Evolutionary conservation across 352 stramenopile genomes (phyloP), one percentile per base, ranked within the genome.

Genomic region (Pythium periplocum): DNA sequence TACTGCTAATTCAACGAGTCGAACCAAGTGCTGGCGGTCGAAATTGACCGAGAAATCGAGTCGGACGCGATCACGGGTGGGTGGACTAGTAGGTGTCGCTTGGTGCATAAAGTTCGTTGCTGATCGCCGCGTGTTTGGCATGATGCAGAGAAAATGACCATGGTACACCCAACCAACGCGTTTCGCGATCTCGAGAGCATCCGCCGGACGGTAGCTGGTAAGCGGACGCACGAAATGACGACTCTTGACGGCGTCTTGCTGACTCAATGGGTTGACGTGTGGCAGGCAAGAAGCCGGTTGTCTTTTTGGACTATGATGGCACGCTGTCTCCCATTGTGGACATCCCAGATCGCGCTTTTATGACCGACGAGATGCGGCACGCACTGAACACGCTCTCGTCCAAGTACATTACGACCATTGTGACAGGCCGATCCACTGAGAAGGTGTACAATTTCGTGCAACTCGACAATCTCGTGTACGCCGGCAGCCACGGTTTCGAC

Each of bases 381-480:
- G 69, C 78, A 9, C 70, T 93, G 26, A 69, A 69, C 17, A 66
- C 69, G 39, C 71, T 90, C 4, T 78, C 78, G 51, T 78, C 73
- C 58, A 80, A 82, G 55, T 89, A 78, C 59, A 65, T 87, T 10
- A 89, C 80, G 42, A 78, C 75, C 30, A 86, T 93, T 40, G 76
- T 90, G 8, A 90, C 75, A 11, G 79, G 79, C 42, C 71, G 82
- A 45, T 87, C 77, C 9, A 83, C 75, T 6, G 70, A 84, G 36
- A 93, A 90, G 59, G 75, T 93, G 39, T 81, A 85, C 55, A 78
- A 77, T 62, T 90, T 93, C 49, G 80, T 93, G 46, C 64, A 78
- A 47, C 64, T 93, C 49, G 74, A 86, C 51, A 85, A 83, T 42
- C 68, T 91, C 32, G 78, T 90, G 52, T 91, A 91, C 61, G 80